These are phyloP conservation scores for Pythium rishiriense DNA, from an alignment of 352 stramenopile species.

Conservation along the genomic window DNA sequence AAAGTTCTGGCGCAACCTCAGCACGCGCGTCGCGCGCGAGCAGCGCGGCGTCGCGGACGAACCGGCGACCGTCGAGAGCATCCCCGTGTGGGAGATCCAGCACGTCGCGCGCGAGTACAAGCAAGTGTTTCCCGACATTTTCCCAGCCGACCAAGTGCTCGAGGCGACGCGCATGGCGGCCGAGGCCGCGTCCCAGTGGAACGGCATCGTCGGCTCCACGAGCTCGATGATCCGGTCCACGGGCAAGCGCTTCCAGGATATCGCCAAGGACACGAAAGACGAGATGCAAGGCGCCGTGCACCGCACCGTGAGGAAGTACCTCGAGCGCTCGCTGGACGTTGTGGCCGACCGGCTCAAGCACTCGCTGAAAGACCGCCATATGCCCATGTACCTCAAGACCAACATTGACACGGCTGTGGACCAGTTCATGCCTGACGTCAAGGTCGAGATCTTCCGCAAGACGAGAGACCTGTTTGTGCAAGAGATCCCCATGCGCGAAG, in stretches of 20 bases:
- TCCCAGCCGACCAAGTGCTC: slow-evolving; percentile 68
- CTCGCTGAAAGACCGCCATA: slow-evolving; percentile 80
- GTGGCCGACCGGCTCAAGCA: slow-evolving; percentile 75
- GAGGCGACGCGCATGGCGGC: slow-evolving; percentile 51
- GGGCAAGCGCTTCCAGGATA: slow-evolving; percentile 78
- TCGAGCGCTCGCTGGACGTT: slow-evolving; percentile 79
- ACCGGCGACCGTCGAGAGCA: slow-evolving; percentile 18
- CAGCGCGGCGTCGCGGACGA: background rate
- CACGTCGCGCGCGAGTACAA: slow-evolving; percentile 81
- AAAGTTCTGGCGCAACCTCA: slow-evolving; percentile 78
- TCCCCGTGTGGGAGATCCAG: slow-evolving; percentile 69
- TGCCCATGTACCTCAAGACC: slow-evolving; percentile 79
- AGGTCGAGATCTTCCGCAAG: slow-evolving; percentile 88
- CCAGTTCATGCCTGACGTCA: slow-evolving; percentile 88
- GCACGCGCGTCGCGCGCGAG: slow-evolving; percentile 39
- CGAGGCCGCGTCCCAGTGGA: slow-evolving; percentile 44
- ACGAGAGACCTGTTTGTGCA: slow-evolving; percentile 73
- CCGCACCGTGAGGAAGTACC: slow-evolving; percentile 68
- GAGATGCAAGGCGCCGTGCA: slow-evolving; percentile 84
- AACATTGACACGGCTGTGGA: slow-evolving; percentile 87
- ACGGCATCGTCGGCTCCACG: slow-evolving; percentile 72
- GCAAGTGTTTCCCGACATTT: slow-evolving; percentile 77
- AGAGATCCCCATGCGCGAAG: slow-evolving; percentile 20
- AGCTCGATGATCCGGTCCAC: slow-evolving; percentile 81
- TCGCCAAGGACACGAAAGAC: slow-evolving; percentile 82